Evolutionary conservation across 306 rosid species (phyloP), one percentile per base, ranked within the genome.

Genomic region (Cyclanthera cordifolia): DNA sequence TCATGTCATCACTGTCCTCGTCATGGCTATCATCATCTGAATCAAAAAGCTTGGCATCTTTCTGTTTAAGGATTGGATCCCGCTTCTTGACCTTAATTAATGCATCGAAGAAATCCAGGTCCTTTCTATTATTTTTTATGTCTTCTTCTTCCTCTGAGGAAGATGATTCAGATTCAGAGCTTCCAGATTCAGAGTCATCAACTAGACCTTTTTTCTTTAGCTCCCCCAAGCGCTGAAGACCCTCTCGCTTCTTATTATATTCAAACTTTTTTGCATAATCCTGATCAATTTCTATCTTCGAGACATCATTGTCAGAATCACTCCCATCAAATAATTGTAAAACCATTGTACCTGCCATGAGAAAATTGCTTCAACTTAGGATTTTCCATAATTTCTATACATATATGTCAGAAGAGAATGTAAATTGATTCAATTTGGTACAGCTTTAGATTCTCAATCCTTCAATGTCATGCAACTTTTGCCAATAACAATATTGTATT

Each of bases 181-280:
- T 83, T 49, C 69, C 87, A 6, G 68, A 72, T 46, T 54, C 81
- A 32, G 84, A 82, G 37, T 72, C 73, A 58, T 51, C 54, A 25
- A 87, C 51, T 27, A 78, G 54, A 15, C 96, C 98, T 72, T 81
- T 88, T 94, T 84, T 87, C 83, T 86, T 83, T 12, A 89, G 72
- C 75, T 87, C 98, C 73, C 84, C 89, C 21, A 73, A 84, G 8
- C 91, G 87, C 6, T 93, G 95, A 59, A 93, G 95, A 49, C 76
- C 95, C 82, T 89, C 94, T 14, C 95, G 84, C 84, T 72, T 85
- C 84, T 93, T 93, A 79, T 93, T 93, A 85, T 93, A 83, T 76
- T 84, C 83, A 47, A 57, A 81, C 74, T 77, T 81, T 16, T 74
- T 77, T 20, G 88, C 88, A 71, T 64, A 84, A 7, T 71, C 85